Base-by-base conservation (phyloP, 192 early-diverging fungal genomes). In the Diversispora eburnea region DNA sequence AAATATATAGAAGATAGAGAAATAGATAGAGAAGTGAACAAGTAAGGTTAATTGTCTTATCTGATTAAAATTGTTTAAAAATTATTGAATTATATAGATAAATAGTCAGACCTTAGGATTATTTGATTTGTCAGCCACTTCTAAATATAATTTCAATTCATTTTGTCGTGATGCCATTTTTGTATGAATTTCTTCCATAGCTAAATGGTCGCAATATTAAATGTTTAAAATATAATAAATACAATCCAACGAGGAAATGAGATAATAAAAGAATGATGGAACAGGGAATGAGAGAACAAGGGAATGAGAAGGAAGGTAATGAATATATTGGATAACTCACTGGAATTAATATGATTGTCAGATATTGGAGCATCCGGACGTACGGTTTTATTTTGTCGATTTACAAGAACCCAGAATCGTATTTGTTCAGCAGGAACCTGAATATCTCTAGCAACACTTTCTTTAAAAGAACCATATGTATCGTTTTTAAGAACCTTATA, bases 301-400 rank as follows among this genome's bases (percentile, higher is more conserved):
- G 0, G 0, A 54, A 54, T 12, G 12, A 54, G 12, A 54, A 54
- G 51, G n/a, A 13, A n/a, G n/a, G n/a, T n/a, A n/a, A 4, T 17
- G 13, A 4, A 54, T 54, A 12, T 54, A 17, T 17, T 4, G 13
- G n/a, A 54, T 54, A 9, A 75, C 84, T 70, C 82, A 91, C 87
- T 72, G 1, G 58, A 63, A 13, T 72, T 73, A 47, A 77, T 64
- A 57, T 89, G 83, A 7, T 75, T 48, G 39, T 83, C 81, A 13
- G 82, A 75, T 62, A 91, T 85, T 17, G 91, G 88, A n/a, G 78
- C 54, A 73, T 98, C 95, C 8, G 91, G 91, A 49, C 97, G 87
- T 22, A 93, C 75, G 4, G 97, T 98, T 78, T 90, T 90, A 83
- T 99, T 99, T 77, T 95, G 89, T 5, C 97, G 89, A 19, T 90